Evolutionary conservation across 2,329 filamentous ascomycete genomes (phyloP), one percentile per base, ranked within the genome.

Genomic region (Claviceps sp.): DNA sequence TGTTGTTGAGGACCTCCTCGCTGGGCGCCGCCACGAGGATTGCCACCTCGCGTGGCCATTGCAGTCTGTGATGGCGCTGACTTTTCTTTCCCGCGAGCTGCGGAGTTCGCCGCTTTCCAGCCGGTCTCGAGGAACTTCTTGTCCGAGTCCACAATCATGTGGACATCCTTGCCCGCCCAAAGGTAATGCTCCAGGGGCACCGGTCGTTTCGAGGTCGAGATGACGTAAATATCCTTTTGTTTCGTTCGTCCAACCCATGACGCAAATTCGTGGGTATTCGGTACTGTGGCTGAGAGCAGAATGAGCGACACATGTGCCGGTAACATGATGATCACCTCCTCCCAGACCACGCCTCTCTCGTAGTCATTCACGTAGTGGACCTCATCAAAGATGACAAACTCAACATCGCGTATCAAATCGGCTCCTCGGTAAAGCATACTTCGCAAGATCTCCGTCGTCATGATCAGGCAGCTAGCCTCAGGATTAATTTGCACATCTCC

Each of bases 311-410:
- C 88, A 69, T 98, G 93, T 65, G 95, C 90, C 0, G 93, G 93
- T 52, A 98, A 76, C 93, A 98, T 97, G 62, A 98, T 98, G 63
- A 98, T 98, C 61, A 98, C 93, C 68, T 98, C 93, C 68, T 98
- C 93, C 93, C 93, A 98, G 0, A 98, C 93, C 5, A 98, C 93
- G 62, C 93, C 93, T 69, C 93, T 81, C 66, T 97, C 93, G 26
- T 86, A 78, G 65, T 98, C 93, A 63, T 97, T 98, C 58, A 98
- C 91, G 64, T 98, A 98, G 69, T 98, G 93, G 2, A 98, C 93
- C 68, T 98, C 93, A 62, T 98, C 93, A 56, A 98, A 98, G 48
- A 98, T 96, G 59, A 98, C 93, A 65, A 95, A 98, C 59, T 98
- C 93, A 8, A 98, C 93, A 63, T 98, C 93, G 59, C 93, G 81